Base-by-base conservation (phyloP, 495 filamentous ascomycete genomes). In the Penicillium soppii region DNA sequence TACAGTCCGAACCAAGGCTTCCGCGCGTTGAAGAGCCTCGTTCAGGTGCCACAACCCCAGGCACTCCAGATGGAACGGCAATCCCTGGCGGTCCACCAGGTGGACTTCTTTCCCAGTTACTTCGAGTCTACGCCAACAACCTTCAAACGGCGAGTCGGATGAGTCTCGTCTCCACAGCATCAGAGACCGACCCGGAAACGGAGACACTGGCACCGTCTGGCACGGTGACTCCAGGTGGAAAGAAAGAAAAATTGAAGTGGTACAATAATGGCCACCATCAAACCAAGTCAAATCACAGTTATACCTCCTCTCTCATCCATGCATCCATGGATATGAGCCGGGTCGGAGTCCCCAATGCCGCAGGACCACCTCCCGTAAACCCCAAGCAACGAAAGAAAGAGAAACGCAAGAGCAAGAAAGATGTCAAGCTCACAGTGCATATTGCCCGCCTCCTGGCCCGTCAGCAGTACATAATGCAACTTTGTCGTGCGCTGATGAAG, bases 401-500 rank as follows among this genome's bases (percentile, higher is more conserved):
- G 37, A 60, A 61, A 23, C 56, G 61, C 35, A 63, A 69, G 54
- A 57, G 45, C n/a, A 57, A 59, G 21, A 66, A 91, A 35, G 79
- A 90, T 53, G 84, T 87, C 58, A 79, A 82, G 52, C 88, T 96
- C 53, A 92, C 86, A 10, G 79, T 90, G 12, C 88, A 94, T 66
- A 90, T 96, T 55, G 88, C 89, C 15, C 84, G 89, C 42, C 84
- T 84, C 3, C 65, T 96, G 43, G 78, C 81, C 42, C 83, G 91
- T 3, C 91, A 96, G 52, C 80, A 81, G 36, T 95, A 92, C 67
- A 83, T 97, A 20, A 73, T 91, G 56, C 91, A 86, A 57, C 80
- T 96, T n/a, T 96, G 91, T 62, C 82, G 81, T 46, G 88, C 89
- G 0, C 69, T 96, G 56, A 97, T 97, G 89, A 76, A 76, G 51